A percentile compares a stretch with the other conserved stretches of the same genome.
These are phyloP conservation scores for Aureobasidium pullulans DNA, from an alignment of 2,329 filamentous ascomycete genomes.

Conservation along the genomic window DNA sequence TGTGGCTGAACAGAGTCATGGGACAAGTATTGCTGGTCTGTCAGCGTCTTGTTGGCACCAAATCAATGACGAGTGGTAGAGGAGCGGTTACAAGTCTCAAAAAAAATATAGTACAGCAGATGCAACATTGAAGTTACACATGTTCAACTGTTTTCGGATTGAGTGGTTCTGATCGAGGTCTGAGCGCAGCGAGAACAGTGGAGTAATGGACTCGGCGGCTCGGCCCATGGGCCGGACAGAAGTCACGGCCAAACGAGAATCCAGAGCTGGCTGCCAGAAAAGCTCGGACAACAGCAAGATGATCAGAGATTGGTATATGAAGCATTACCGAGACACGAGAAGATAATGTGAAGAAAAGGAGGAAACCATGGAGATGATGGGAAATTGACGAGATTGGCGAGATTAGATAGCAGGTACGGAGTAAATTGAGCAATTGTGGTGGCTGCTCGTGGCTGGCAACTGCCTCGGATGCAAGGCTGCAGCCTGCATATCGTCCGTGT, in stretches of 20 bases:
- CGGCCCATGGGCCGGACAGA: not conserved
- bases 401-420: not conserved
- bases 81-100: no score
- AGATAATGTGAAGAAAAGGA: not conserved
- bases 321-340: not conserved
- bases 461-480: conserved; percentile 6
- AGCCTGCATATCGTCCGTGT: not conserved
- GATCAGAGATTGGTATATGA: not conserved
- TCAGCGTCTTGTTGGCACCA: no score
- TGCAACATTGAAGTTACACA: not conserved
- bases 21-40: no score
- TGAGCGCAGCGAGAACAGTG: not conserved
- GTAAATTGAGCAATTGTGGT: not conserved
- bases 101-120: no score
- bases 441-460: not conserved
- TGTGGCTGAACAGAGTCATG: no score
- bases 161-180: not conserved
- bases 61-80: no score
- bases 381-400: not conserved
- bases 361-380: not conserved
- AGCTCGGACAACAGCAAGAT: not conserved
- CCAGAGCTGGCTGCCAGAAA: not conserved
- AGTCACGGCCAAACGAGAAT: not conserved
- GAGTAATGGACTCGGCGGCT: not conserved
- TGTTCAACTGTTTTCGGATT: no score